phyloP scores from a whole-genome alignment of 208 protist species.

The Acanthamoeba culbertsoni region DNA sequence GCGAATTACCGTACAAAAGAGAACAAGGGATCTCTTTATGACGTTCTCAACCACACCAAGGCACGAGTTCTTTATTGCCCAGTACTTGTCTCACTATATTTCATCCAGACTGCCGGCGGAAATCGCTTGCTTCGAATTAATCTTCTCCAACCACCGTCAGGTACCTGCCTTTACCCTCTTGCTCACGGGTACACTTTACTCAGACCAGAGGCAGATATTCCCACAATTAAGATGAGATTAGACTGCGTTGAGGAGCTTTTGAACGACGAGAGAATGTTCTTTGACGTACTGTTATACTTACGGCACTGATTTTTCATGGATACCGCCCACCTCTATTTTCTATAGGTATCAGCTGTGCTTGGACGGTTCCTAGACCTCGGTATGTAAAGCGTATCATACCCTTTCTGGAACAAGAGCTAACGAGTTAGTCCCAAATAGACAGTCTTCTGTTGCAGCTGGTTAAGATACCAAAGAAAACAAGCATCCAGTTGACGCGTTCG shows the following conservation, averaged over 20 bases:
- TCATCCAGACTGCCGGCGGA: neutral
- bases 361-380: neutral
- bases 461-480: conserved; percentile 52
- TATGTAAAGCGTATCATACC: neutral
- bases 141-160: neutral
- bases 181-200: neutral
- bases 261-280: neutral
- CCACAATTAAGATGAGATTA: neutral
- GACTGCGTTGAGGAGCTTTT: conserved; percentile 43
- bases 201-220: neutral
- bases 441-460: conserved; percentile 27
- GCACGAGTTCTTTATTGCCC: neutral
- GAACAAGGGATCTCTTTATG: neutral
- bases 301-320: neutral
- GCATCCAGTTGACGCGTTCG: neutral
- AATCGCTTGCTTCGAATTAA: conserved; percentile 7
- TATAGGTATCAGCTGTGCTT: neutral
- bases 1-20: neutral
- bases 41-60: conserved; percentile 12
- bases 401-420: neutral
- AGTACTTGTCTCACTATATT: neutral
- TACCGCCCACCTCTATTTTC: neutral
- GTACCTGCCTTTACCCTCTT: neutral
- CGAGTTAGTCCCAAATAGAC: neutral
- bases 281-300: no score